Percentiles rank a stretch among this genome's conserved stretches.
Conservation (phyloP, 2,329 filamentous ascomycete species). For the Dactylellina sp. region DNA sequence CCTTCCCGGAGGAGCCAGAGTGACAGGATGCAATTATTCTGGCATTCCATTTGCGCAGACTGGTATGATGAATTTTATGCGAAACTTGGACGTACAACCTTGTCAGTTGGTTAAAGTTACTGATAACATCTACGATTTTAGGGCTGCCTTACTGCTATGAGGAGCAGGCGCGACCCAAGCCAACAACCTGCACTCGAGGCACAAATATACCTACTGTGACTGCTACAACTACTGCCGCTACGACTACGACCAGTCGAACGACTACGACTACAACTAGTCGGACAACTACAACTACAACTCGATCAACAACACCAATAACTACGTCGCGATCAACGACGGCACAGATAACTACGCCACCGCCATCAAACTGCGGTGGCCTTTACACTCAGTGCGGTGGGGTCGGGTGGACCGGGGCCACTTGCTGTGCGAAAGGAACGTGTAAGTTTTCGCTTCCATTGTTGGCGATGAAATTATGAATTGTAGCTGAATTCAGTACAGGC, state of each 20-base stretch:
- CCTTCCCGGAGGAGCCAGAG: slow-evolving; percentile 38
- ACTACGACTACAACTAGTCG: slow-evolving; percentile 64
- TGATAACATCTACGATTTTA: not conserved
- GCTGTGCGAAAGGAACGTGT: slow-evolving; percentile 63
- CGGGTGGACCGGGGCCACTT: slow-evolving; percentile 62
- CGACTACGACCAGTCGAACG: slow-evolving; percentile 64
- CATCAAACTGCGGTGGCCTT: slow-evolving; percentile 61
- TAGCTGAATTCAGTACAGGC: slow-evolving; percentile 14
- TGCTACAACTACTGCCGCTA: slow-evolving; percentile 54
- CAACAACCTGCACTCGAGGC: slow-evolving; percentile 42
- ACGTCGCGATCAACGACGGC: slow-evolving; percentile 62
- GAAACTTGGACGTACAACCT: not conserved
- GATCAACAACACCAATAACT: slow-evolving; percentile 63
- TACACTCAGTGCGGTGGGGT: slow-evolving; percentile 63
- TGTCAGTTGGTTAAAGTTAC: not conserved
- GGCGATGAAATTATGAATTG: not conserved
- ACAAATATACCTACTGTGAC: slow-evolving; percentile 45
- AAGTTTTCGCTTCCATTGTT: slow-evolving; percentile 32
- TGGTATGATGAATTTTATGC: slow-evolving; percentile 12
- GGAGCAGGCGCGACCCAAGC: slow-evolving; percentile 35
- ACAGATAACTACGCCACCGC: slow-evolving; percentile 63
- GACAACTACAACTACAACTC: slow-evolving; percentile 65
- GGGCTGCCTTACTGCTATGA: slow-evolving; percentile 48
- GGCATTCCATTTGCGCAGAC: slow-evolving; percentile 48
- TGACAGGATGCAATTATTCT: slow-evolving; percentile 47